Conservation (phyloP, 2,329 filamentous ascomycete genomes). For the Ceratocystis lukuohia region DNA sequence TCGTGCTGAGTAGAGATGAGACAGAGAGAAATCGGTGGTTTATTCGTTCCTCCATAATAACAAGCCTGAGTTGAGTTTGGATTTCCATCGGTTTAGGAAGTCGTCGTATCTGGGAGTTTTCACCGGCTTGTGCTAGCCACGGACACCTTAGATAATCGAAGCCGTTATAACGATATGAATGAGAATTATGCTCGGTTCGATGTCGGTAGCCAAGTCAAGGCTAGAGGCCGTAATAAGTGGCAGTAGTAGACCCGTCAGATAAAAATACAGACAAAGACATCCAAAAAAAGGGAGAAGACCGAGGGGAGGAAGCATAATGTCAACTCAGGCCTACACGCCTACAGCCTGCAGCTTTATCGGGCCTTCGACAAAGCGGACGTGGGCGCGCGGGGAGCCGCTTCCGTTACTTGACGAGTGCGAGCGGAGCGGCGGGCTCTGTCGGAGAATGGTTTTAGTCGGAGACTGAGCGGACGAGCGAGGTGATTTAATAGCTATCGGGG, state of each 20-base stretch:
- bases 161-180: background rate
- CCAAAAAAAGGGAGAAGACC: background rate
- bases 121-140: background rate
- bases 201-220: background rate
- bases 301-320: background rate
- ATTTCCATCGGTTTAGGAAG: background rate
- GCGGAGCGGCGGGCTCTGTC: constrained; percentile 17
- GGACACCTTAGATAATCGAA: background rate
- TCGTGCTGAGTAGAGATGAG: background rate
- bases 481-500: constrained; percentile 18
- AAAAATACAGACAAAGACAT: background rate
- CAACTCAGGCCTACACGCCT: constrained; percentile 19
- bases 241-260: background rate
- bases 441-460: constrained; percentile 17
- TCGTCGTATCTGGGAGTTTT: background rate
- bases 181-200: too few species aligned
- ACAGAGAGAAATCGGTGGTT: background rate
- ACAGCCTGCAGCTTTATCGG: constrained; percentile 18
- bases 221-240: background rate
- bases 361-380: constrained; percentile 19
- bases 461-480: constrained; percentile 19
- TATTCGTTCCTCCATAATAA: constrained; percentile 12
- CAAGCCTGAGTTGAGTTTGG: constrained; percentile 15
- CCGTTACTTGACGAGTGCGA: constrained; percentile 12
- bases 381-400: constrained; percentile 18